Base-by-base conservation (phyloP, 176 grass and related monocot genomes). In the Raddia distichophylla region DNA sequence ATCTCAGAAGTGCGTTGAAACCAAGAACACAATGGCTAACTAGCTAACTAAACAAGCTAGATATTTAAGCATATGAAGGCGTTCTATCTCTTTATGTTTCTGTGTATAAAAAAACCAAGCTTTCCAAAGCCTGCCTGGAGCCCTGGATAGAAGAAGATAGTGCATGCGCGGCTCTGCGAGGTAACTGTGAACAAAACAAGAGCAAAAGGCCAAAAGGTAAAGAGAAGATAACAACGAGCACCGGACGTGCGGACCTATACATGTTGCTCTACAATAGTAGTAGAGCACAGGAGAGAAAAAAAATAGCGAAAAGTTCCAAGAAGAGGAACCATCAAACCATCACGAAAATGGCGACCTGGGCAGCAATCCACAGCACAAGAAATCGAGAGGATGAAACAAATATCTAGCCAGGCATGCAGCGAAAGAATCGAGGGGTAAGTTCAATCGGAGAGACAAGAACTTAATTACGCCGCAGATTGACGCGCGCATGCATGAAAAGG, bases 31-130 rank as follows among this genome's bases (percentile, higher is more conserved):
- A 59, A 60, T 5, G 68, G 54, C 37, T 11, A 19, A 18, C 32
- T 50, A 80, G 3, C 67, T 45, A 74, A 67, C 3, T 76, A 86
- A 79, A 66, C 58, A 65, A 73, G 49, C 27, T 27, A 27, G 37
- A 40, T 5, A 40, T 19, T 46, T 27, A 78, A 51, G 5, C 19
- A 77, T 60, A 69, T 6, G 3, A 52, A 32, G 33, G 6, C 61
- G 3, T 8, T 54, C 61, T 1, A 5, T 54, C 1, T 11, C 20
- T 77, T 7, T 58, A 18, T 56, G 4, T 16, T 16, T 40, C 1
- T 14, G 2, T 44, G 14, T 19, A 9, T 11, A 3, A 5, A 8
- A 8, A 2, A 47, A 42, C 32, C 13, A 60, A 44, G 37, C 1
- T 27, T 63, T 60, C 33, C 22, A 58, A 42, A 44, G 14, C 49